Percentiles rank a stretch among this genome's conserved stretches.
These are phyloP conservation scores for Thymus mandschuricus DNA, from an alignment of 257 asterid genomes.

Conservation along the genomic window DNA sequence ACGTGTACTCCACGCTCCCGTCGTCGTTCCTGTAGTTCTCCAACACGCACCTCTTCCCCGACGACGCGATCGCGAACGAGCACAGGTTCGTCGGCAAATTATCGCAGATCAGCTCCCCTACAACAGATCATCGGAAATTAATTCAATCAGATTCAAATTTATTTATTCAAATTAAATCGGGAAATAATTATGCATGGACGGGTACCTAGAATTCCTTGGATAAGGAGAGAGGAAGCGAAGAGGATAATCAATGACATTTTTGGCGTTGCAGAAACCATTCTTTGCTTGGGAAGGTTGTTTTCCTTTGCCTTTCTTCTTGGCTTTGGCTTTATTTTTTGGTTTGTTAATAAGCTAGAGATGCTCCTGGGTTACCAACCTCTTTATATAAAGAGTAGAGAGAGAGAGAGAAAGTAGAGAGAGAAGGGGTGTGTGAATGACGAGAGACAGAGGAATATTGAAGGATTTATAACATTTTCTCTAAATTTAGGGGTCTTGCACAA, in stretches of 20 bases:
- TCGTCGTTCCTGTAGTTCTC: slow-evolving; percentile 53
- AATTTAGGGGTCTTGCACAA: background rate
- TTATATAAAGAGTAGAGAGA: slow-evolving; percentile 34
- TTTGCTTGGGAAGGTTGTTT: slow-evolving; percentile 30
- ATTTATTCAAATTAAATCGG: background rate
- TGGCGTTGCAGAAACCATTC: slow-evolving; percentile 42
- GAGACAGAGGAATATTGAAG: background rate
- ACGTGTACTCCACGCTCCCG: slow-evolving; percentile 51
- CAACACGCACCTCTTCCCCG: slow-evolving; percentile 85
- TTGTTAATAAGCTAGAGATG: background rate
- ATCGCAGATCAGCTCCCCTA: slow-evolving; percentile 83
- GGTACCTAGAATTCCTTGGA: slow-evolving; percentile 49
- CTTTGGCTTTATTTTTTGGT: background rate
- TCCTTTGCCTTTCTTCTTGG: slow-evolving; percentile 13
- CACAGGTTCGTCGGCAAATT: slow-evolving; percentile 57
- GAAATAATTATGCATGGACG: background rate
- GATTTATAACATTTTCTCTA: slow-evolving; percentile 7
- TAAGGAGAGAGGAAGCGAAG: slow-evolving; percentile 51
- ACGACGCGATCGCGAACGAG: slow-evolving; percentile 71
- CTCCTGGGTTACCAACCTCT: background rate
- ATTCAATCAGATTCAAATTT: background rate
- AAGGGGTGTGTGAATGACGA: background rate
- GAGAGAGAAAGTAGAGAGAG: background rate
- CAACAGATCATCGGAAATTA: background rate
- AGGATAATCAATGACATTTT: slow-evolving; percentile 43